These are phyloP conservation scores for Corniculantispora saksenae DNA, from an alignment of 2,329 filamentous ascomycete species.

Conservation along the genomic window DNA sequence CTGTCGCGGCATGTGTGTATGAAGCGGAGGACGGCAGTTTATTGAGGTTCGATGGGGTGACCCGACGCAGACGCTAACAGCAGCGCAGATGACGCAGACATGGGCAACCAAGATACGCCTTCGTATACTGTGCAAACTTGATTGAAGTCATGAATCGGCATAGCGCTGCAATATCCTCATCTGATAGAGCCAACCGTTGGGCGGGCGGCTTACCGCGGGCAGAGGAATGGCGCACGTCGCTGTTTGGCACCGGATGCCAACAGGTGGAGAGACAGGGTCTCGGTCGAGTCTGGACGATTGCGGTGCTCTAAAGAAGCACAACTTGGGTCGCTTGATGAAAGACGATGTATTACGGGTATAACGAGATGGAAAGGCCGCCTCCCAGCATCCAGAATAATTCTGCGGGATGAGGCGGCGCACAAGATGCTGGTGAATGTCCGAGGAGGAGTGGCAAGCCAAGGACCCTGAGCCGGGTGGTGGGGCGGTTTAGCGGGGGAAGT, in stretches of 20 bases:
- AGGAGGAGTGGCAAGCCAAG: constrained; percentile 1
- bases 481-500: neutral
- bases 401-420: neutral
- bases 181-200: too few relatives aligned
- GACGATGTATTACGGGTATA: neutral
- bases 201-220: neutral
- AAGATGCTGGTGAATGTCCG: neutral
- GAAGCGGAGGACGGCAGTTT: neutral
- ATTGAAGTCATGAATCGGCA: neutral
- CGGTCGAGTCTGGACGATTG: neutral
- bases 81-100: neutral
- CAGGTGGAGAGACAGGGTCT: neutral
- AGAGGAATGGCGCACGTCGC: neutral
- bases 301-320: neutral
- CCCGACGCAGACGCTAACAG: neutral
- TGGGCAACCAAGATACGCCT: neutral
- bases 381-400: neutral
- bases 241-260: neutral
- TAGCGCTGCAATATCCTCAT: neutral
- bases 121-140: neutral
- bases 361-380: neutral
- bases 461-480: neutral
- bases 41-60: neutral
- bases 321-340: neutral
- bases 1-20: constrained; percentile 10